Percentiles rank a stretch among this genome's conserved stretches.
phyloP scores from a whole-genome alignment of 2,329 filamentous ascomycete species.

The Malbranchea zuffiana region DNA sequence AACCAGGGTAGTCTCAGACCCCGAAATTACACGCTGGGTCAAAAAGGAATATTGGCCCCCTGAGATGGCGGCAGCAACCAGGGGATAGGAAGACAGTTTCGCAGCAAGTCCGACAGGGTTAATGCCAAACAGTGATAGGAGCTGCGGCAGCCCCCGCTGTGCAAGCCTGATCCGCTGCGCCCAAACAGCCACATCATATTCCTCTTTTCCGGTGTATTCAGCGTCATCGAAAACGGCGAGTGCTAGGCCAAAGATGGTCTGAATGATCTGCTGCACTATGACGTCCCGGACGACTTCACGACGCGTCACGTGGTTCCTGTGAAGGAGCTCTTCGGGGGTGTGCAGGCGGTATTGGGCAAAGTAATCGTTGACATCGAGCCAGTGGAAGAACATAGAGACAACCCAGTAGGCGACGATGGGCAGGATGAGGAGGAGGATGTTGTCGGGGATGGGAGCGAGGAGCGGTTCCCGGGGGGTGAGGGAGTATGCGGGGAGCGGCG shows the following conservation, averaged over 20 bases:
- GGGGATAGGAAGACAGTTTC: constrained; percentile 60
- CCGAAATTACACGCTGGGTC: constrained; percentile 46
- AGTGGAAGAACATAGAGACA: constrained; percentile 75
- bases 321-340: constrained; percentile 80
- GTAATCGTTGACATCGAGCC: constrained; percentile 72
- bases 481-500: constrained; percentile 75
- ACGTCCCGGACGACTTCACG: constrained; percentile 85
- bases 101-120: constrained; percentile 65
- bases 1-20: constrained; percentile 38
- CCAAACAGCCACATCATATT: constrained; percentile 84
- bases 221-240: constrained; percentile 62
- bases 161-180: constrained; percentile 68
- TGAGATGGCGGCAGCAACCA: constrained; percentile 62
- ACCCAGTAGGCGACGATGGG: constrained; percentile 83
- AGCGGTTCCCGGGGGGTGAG: constrained; percentile 60
- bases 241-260: constrained; percentile 59
- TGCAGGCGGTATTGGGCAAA: constrained; percentile 89
- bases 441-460: constrained; percentile 68
- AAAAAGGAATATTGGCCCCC: constrained; percentile 73
- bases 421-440: constrained; percentile 61
- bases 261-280: constrained; percentile 80
- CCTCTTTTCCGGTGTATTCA: constrained; percentile 64
- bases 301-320: constrained; percentile 75
- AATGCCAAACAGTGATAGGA: constrained; percentile 62
- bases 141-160: constrained; percentile 63